Percentiles rank a stretch among this genome's conserved stretches.
Evolutionary conservation across 2,329 filamentous ascomycete genomes (phyloP).

Genomic region (Aspergillus sp.): DNA sequence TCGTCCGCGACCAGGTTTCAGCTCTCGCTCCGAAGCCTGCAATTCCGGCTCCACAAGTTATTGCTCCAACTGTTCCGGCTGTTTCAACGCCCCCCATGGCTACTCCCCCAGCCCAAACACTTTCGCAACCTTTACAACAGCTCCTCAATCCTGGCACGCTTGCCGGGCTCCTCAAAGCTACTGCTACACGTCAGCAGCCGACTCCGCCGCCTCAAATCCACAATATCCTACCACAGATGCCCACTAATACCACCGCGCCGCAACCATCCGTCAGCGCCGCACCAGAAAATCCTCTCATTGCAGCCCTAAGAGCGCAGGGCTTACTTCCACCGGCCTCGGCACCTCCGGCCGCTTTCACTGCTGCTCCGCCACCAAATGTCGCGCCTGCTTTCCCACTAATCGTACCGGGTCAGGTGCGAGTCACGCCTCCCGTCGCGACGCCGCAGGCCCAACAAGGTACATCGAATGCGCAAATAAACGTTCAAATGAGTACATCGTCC

Average conservation of each 20-base stretch:
- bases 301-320: constrained; percentile 68
- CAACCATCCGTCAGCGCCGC: constrained; percentile 46
- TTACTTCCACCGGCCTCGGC: constrained; percentile 57
- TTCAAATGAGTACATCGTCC: constrained; percentile 64
- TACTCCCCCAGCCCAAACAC: constrained; percentile 43
- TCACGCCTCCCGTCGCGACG: constrained; percentile 38
- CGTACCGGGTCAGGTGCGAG: constrained; percentile 39
- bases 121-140: constrained; percentile 38
- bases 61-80: constrained; percentile 22
- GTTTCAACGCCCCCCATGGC: constrained; percentile 43
- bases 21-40: constrained; percentile 59
- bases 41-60: constrained; percentile 18
- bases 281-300: constrained; percentile 63
- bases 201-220: constrained; percentile 51
- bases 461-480: constrained; percentile 20
- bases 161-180: constrained; percentile 48
- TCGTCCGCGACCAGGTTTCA: constrained; percentile 82
- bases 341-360: constrained; percentile 42
- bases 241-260: constrained; percentile 59
- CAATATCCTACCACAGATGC: constrained; percentile 51
- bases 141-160: constrained; percentile 47
- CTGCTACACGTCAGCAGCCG: constrained; percentile 41
- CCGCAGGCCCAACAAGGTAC: constrained; percentile 35
- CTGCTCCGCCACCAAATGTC: constrained; percentile 38
- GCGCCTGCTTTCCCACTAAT: constrained; percentile 44